Base-by-base conservation (phyloP, 345 rosid genomes). In the Salix arbutifolia region DNA sequence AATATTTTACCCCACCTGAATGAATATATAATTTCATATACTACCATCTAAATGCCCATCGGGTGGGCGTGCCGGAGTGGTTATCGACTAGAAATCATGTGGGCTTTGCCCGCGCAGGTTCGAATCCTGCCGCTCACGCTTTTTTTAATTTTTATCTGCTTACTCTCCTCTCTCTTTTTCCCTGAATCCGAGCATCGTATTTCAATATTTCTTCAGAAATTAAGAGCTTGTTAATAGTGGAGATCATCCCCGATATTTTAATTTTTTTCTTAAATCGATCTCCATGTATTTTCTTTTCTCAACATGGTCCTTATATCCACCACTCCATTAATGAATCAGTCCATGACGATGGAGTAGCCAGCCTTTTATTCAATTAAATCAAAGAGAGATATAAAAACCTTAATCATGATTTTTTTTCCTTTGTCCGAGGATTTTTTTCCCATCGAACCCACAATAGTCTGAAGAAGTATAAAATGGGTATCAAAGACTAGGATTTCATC, bases 51-150 rank as follows among this genome's bases (percentile, higher is more conserved):
- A 0, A 0, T 3, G 13, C 46, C 46, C 46, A 42, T 42, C 4
- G 14, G 14, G 46, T 91, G 96, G 90, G 82, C 91, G 91, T 90
- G 94, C 92, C 97, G 92, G 92, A 92, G 94, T 90, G 97, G 97
- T 92, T 92, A 90, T 89, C 92, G 91, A 90, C 97, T 90, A 91
- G 94, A 91, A 91, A 90, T 91, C 92, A 91, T 90, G 94, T 92
- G 94, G 94, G 91, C 97, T 89, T 37, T 87, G 94, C 94, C 88
- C 91, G 91, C 90, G 90, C 92, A 89, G 91, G 92, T 89, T 89
- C 90, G 92, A 89, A 86, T 90, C 91, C 90, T 86, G 85, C 88
- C 88, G 90, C 79, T 25, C 90, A 87, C 89, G 90, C 37, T 5
- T 35, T 35, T 0, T 7, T 28, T 18, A 0, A 13, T 28, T 16